Percentiles rank a stretch among this genome's conserved stretches.
Evolutionary conservation across 176 grass and related monocot species (phyloP).

Genomic region (Hordeum marinum): DNA sequence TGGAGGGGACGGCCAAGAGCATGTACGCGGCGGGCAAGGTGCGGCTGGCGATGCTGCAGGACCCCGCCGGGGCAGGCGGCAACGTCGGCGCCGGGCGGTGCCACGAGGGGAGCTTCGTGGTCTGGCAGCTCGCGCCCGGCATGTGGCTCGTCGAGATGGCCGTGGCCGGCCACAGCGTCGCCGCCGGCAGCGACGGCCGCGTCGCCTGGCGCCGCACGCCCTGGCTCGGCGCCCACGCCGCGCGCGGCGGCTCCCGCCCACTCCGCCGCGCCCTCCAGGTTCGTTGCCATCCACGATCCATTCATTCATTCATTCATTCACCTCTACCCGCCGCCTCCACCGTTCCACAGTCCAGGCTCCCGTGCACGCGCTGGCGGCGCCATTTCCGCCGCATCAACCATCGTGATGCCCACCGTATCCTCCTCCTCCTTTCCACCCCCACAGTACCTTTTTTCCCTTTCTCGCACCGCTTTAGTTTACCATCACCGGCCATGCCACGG

Average conservation of each 20-base stretch:
- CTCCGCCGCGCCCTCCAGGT: conserved; percentile 93
- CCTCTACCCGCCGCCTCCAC: neutral
- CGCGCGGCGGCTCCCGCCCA: conserved; percentile 66
- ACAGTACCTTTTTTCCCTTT: neutral
- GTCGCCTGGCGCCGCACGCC: conserved; percentile 94
- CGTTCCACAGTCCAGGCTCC: neutral
- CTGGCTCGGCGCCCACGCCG: conserved; percentile 93
- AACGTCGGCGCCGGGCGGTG: conserved; percentile 4
- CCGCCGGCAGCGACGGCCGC: conserved; percentile 82
- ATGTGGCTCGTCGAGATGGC: conserved; percentile 94
- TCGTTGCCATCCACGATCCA: neutral
- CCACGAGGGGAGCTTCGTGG: conserved; percentile 81
- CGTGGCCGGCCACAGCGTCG: conserved; percentile 74
- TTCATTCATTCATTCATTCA: too few relatives aligned
- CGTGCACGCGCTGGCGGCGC: neutral
- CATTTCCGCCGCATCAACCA: neutral
- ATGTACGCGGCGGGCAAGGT: conserved; percentile 80
- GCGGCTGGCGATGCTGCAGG: conserved; percentile 57
- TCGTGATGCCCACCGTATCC: conserved; percentile 11
- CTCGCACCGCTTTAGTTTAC: conserved; percentile 14
- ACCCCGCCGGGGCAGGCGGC: conserved; percentile 10
- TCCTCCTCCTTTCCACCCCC: too few relatives aligned
- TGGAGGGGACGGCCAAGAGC: conserved; percentile 67
- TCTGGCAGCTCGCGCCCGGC: conserved; percentile 87
- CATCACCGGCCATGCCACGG: conserved; percentile 19